phyloP scores from a whole-genome alignment of 2,329 filamentous ascomycete species.

The Metarhizium sp. region DNA sequence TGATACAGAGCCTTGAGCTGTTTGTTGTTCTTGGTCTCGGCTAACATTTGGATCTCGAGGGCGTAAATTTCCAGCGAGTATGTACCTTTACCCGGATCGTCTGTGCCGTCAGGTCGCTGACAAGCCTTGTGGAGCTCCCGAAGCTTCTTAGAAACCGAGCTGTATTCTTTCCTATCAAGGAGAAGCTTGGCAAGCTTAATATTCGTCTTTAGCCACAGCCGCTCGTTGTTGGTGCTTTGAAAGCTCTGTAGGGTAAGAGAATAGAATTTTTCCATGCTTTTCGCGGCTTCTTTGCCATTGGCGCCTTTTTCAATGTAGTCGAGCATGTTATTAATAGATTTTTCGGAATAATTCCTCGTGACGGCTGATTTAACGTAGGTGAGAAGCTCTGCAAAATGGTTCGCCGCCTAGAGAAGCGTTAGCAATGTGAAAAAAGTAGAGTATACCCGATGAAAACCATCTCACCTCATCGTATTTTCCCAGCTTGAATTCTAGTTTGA shows the following conservation, averaged over 20 bases:
- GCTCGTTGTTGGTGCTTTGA: constrained; percentile 94
- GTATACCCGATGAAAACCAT: too few relatives aligned
- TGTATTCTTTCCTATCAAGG: constrained; percentile 84
- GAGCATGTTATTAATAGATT: constrained; percentile 98
- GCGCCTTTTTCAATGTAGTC: constrained; percentile 94
- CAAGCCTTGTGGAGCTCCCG: constrained; percentile 84
- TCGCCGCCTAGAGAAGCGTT: constrained; percentile 54
- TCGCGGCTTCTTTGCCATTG: constrained; percentile 56
- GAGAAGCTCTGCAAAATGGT: constrained; percentile 89
- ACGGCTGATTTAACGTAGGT: constrained; percentile 97
- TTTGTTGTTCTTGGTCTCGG: constrained; percentile 94
- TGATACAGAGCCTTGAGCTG: constrained; percentile 89
- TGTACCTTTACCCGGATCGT: constrained; percentile 92
- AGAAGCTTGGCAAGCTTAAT: constrained; percentile 91
- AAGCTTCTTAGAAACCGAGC: constrained; percentile 70
- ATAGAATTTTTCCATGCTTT: constrained; percentile 91
- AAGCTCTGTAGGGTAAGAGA: constrained; percentile 88
- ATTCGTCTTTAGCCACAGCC: constrained; percentile 95
- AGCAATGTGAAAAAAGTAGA: neutral
- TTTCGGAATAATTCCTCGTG: constrained; percentile 96
- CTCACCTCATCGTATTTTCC: constrained; percentile 72
- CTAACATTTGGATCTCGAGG: constrained; percentile 97
- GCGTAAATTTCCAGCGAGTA: constrained; percentile 95
- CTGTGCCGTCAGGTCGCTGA: constrained; percentile 74
- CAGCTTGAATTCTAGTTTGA: constrained; percentile 94